Evolutionary conservation across 176 grass and related monocot species (phyloP), one percentile per base, ranked within the genome.

Genomic region (Oryza coarctata): DNA sequence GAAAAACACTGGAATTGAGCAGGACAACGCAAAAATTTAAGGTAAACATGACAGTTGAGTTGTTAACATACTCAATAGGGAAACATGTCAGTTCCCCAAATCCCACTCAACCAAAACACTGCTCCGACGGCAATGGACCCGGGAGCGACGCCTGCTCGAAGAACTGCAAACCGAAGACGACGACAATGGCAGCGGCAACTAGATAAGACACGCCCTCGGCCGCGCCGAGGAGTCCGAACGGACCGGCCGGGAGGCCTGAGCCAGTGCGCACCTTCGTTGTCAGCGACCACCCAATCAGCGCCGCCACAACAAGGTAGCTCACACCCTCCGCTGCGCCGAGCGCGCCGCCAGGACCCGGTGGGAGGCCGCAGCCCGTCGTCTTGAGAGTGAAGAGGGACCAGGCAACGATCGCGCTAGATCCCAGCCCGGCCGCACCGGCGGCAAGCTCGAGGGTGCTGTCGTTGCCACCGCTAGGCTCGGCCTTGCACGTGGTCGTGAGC

Each of bases 131-230:
- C 40, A 94, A 45, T 5, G 92, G 94, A 0, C 92, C 90, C 1
- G 94, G 92, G 14, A 97, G 71, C 20, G 81, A 97, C 3, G 92
- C 92, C 7, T 73, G 80, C 65, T 93, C 81, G 22, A 91, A 79
- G 76, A 91, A 88, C 68, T 94, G 95, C 20, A 94, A 64, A 8
- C 88, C 95, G 38, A 98, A 98, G 33, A 98, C 88, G 0, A 88
- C 84, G 14, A 71, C 49, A 39, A 88, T 83, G 67, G 86, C 88
- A 0, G 80, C 76, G 45, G 85, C 30, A 28, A 88, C 77, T 27
- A 97, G 82, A 69, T 86, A 97, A 11, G 95, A 81, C 1, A 97
- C 77, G 45, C 92, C 95, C 71, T 97, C 95, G 6, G 92, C 90
- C 0, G 90, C 95, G 18, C 92, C 92, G 1, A 94, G 88, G 9